These are phyloP conservation scores for Pseudognaphalium luteoalbum DNA, from an alignment of 129 eudicot species.

Conservation along the genomic window DNA sequence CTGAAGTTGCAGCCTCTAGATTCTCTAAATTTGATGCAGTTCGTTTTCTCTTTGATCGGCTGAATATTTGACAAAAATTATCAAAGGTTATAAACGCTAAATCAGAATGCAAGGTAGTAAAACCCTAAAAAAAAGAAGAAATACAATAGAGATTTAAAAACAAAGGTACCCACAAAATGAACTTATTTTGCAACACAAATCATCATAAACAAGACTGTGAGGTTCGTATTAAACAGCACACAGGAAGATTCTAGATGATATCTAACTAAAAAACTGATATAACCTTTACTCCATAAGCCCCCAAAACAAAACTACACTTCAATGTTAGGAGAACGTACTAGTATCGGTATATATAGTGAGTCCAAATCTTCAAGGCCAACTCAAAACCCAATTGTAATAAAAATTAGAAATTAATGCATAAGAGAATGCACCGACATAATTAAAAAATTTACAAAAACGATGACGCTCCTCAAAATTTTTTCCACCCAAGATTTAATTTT, in stretches of 20 bases:
- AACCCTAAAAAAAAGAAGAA: neutral
- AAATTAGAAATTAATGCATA: neutral
- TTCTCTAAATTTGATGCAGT: constrained; percentile 67
- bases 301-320: constrained; percentile 5
- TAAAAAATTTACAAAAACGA: constrained; percentile 9
- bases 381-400: neutral
- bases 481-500: constrained; percentile 7
- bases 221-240: neutral
- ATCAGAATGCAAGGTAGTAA: neutral
- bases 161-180: neutral
- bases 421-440: constrained; percentile 19
- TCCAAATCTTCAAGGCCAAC: constrained; percentile 4
- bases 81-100: neutral
- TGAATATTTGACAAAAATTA: constrained; percentile 22
- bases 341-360: constrained; percentile 1
- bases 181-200: neutral
- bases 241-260: neutral
- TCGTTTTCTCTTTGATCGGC: constrained; percentile 85
- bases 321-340: neutral
- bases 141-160: neutral
- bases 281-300: constrained; percentile 10
- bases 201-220: constrained; percentile 12
- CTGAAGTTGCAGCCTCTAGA: constrained; percentile 69
- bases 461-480: constrained; percentile 3
- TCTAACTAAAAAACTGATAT: constrained; percentile 1